Percentiles rank a stretch among this genome's conserved stretches.
Evolutionary conservation across 2,329 filamentous ascomycete genomes (phyloP).

Genomic region (Raffaelea ambrosiae): DNA sequence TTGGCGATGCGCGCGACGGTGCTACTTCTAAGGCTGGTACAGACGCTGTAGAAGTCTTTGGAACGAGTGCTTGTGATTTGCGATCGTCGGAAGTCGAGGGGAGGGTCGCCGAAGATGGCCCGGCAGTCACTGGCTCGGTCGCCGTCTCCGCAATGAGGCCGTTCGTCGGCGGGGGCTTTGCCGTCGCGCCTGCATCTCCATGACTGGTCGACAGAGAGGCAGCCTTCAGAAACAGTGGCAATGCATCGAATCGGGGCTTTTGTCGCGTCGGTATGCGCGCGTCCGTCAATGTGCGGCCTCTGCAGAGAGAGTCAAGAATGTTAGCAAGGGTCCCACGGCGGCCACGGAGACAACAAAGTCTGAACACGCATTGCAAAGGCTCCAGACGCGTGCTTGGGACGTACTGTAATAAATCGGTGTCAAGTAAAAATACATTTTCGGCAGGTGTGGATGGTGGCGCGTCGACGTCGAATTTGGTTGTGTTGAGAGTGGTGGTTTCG

Average conservation of each 20-base stretch:
- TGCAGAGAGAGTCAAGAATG: constrained; percentile 19
- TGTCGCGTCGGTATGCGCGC: constrained; percentile 42
- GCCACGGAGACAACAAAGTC: no score
- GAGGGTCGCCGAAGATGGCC: no score
- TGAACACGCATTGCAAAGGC: no score
- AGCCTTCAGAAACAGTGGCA: constrained; percentile 18
- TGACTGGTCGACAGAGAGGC: constrained; percentile 14
- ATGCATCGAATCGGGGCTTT: constrained; percentile 32
- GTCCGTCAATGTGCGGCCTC: constrained; percentile 42
- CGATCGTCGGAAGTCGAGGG: no score
- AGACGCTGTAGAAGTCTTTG: no score
- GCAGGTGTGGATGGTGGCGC: constrained; percentile 41
- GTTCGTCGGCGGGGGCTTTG: constrained; percentile 4
- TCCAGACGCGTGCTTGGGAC: constrained; percentile 22
- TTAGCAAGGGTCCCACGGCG: no score
- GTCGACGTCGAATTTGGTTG: constrained; percentile 48
- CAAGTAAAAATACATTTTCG: constrained; percentile 48
- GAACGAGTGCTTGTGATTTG: no score
- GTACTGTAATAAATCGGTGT: constrained; percentile 52
- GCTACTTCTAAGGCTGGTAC: no score
- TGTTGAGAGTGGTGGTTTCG: constrained; percentile 50
- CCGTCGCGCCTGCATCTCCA: not conserved
- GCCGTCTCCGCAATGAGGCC: not conserved
- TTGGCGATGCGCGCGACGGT: no score
- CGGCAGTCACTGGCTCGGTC: not conserved